These are phyloP conservation scores for Hericium erinaceus DNA, from an alignment of 768 basidiomycete species.

Conservation along the genomic window DNA sequence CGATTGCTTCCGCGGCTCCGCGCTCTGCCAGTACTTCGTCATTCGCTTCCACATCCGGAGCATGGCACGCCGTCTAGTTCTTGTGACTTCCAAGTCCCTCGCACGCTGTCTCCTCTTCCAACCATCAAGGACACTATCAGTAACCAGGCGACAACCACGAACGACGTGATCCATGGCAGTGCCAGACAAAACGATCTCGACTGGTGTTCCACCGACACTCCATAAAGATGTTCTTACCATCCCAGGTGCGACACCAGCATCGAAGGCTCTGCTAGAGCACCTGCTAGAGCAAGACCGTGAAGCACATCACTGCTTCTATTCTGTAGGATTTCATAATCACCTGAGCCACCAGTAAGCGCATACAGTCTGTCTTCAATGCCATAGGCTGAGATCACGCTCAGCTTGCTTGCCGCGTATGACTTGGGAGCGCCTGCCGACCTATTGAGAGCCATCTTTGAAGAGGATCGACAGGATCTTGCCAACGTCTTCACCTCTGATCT, in stretches of 20 bases:
- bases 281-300: slow-evolving; percentile 40
- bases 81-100: too few species aligned
- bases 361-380: background rate
- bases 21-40: too few species aligned
- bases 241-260: slow-evolving; percentile 35
- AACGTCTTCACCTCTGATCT: slow-evolving; percentile 30
- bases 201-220: slow-evolving; percentile 14
- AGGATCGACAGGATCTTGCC: slow-evolving; percentile 28
- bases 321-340: slow-evolving; percentile 45
- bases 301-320: slow-evolving; percentile 42
- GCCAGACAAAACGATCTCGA: background rate
- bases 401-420: slow-evolving; percentile 48
- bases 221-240: slow-evolving; percentile 34
- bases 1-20: too few species aligned
- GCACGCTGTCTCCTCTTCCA: too few species aligned
- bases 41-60: too few species aligned
- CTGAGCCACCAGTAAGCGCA: slow-evolving; percentile 45
- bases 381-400: slow-evolving; percentile 14
- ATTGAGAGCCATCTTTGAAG: slow-evolving; percentile 40
- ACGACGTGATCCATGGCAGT: too few species aligned
- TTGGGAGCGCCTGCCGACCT: slow-evolving; percentile 38
- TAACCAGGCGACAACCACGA: too few species aligned
- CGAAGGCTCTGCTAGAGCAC: slow-evolving; percentile 32
- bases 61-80: too few species aligned
- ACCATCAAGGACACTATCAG: too few species aligned